Conservation (phyloP, 352 stramenopile species). For the Globisporangium parvum region DNA sequence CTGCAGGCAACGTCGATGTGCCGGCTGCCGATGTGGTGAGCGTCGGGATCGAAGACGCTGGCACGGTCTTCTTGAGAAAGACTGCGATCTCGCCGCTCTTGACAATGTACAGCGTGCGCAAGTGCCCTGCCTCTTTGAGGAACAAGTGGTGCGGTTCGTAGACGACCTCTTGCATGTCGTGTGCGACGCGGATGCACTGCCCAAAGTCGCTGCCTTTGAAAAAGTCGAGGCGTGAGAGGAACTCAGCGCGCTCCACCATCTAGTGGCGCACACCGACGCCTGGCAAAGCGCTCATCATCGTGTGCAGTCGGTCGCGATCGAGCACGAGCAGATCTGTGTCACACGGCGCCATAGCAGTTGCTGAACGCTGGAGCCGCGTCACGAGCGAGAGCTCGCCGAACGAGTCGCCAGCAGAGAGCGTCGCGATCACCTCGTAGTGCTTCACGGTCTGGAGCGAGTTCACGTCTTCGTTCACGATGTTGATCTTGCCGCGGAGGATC, state of each 20-base stretch:
- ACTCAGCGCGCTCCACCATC: constrained; percentile 68
- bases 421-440: constrained; percentile 58
- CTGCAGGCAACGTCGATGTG: background rate
- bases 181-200: constrained; percentile 67
- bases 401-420: constrained; percentile 54
- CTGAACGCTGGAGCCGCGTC: constrained; percentile 59
- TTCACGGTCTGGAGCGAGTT: constrained; percentile 26
- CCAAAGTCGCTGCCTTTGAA: constrained; percentile 54
- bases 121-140: constrained; percentile 37
- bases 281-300: constrained; percentile 29
- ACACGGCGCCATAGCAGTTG: constrained; percentile 50
- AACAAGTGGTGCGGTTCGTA: constrained; percentile 65
- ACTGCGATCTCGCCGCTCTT: constrained; percentile 64
- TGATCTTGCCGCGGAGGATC: constrained; percentile 67
- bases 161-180: constrained; percentile 49
- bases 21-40: background rate
- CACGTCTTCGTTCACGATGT: constrained; percentile 75
- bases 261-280: constrained; percentile 62
- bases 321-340: constrained; percentile 70
- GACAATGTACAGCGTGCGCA: constrained; percentile 60
- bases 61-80: constrained; percentile 31
- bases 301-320: constrained; percentile 47
- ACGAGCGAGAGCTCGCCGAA: constrained; percentile 74
- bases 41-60: constrained; percentile 7
- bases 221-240: constrained; percentile 51